Conservation (phyloP, 169 alveolate species). For the Eimeria zaria region DNA sequence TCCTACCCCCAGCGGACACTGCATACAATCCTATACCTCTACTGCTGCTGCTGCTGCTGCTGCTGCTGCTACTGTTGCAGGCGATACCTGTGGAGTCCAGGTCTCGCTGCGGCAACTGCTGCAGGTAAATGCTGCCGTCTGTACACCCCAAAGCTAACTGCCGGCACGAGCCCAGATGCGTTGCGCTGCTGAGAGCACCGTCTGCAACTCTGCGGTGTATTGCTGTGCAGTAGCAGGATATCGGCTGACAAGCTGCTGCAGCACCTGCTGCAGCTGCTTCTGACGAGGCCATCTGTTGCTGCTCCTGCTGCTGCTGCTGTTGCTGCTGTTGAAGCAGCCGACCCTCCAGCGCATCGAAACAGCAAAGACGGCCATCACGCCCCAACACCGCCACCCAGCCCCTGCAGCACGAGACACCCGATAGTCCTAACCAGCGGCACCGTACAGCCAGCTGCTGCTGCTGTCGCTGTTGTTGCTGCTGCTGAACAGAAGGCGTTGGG, state of each 20-base stretch:
- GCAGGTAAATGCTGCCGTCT: conserved; percentile 4
- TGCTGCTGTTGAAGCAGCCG: conserved; percentile 47
- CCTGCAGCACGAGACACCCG: conserved; percentile 35
- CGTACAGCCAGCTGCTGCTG: conserved; percentile 63
- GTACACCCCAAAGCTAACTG: not conserved
- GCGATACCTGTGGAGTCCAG: not conserved
- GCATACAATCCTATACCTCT: not conserved
- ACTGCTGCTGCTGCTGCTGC: conserved; percentile 12
- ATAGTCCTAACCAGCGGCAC: conserved; percentile 63
- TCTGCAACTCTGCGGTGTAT: not conserved
- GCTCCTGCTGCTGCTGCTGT: conserved; percentile 3
- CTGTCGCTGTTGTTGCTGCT: conserved; percentile 38
- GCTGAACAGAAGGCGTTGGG: not conserved
- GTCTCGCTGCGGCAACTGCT: not conserved
- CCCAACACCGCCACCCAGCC: conserved; percentile 55
- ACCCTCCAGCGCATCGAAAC: conserved; percentile 18
- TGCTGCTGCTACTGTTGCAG: conserved; percentile 29
- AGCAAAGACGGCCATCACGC: conserved; percentile 50
- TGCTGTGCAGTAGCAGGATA: conserved; percentile 5
- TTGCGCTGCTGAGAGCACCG: conserved; percentile 5
- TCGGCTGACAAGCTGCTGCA: not conserved
- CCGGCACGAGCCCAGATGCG: conserved; percentile 14
- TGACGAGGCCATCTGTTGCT: not conserved
- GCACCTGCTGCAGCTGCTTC: not conserved
- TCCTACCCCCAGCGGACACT: not conserved